Conservation (phyloP, 768 basidiomycete genomes). For the Mycena olivaceomarginata region DNA sequence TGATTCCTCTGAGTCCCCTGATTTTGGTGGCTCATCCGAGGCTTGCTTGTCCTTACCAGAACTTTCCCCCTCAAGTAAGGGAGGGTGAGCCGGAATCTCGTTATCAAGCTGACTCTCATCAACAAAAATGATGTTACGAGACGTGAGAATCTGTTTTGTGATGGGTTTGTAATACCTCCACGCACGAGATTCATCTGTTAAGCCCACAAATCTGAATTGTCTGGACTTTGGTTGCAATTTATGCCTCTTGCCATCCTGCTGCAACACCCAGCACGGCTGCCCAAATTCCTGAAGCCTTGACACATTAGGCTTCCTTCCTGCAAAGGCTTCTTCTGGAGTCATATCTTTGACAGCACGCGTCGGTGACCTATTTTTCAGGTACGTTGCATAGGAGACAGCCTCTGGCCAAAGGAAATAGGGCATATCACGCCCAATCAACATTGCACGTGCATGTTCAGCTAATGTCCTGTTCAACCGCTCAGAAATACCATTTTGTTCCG, state of each 20-base stretch:
- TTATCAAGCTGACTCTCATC: not conserved
- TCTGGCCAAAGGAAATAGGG: slow-evolving; percentile 44
- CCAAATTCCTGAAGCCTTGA: slow-evolving; percentile 58
- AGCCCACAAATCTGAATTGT: not conserved
- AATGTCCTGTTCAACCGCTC: slow-evolving; percentile 51
- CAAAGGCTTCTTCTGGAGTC: slow-evolving; percentile 55
- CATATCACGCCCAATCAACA: slow-evolving; percentile 43
- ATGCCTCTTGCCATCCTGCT: slow-evolving; percentile 19
- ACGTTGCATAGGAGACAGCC: slow-evolving; percentile 40
- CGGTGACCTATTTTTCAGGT: slow-evolving; percentile 43
- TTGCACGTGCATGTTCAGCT: slow-evolving; percentile 43
- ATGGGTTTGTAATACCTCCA: slow-evolving; percentile 19
- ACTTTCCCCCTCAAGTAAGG: slow-evolving; percentile 16
- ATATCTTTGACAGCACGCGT: not conserved
- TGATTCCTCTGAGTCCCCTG: not conserved
- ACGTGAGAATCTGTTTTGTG: not conserved
- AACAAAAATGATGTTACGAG: slow-evolving; percentile 19
- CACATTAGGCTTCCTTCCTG: slow-evolving; percentile 54
- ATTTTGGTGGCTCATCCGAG: not conserved
- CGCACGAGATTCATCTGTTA: slow-evolving; percentile 19
- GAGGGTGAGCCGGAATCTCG: slow-evolving; percentile 1
- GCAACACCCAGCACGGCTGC: not conserved
- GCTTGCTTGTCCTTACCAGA: not conserved
- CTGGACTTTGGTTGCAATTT: slow-evolving; percentile 13
- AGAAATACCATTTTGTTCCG: slow-evolving; percentile 54